Percentiles rank a stretch among this genome's conserved stretches.
Conservation (phyloP, 2,329 filamentous ascomycete genomes). For the Elsinoe perseae region DNA sequence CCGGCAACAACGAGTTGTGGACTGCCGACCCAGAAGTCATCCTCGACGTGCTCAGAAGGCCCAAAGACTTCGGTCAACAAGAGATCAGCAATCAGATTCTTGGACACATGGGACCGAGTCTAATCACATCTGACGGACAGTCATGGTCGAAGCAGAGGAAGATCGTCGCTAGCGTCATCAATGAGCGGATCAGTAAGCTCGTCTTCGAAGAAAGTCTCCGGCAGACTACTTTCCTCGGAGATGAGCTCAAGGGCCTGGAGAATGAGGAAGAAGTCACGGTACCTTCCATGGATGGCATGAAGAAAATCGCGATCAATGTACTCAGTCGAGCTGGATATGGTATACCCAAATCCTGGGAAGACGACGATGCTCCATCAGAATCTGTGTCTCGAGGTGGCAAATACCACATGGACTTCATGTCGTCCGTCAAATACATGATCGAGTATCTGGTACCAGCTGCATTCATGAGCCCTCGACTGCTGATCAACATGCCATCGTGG, state of each 20-base stretch:
- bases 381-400: constrained; percentile 19
- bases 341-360: constrained; percentile 23
- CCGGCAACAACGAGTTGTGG: background rate
- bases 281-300: constrained; percentile 26
- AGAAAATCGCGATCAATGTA: constrained; percentile 30
- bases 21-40: background rate
- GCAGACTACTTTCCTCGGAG: background rate
- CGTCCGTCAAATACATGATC: constrained; percentile 26
- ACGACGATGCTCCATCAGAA: constrained; percentile 16
- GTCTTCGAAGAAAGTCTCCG: constrained; percentile 26
- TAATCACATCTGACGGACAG: constrained; percentile 24
- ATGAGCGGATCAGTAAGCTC: constrained; percentile 28
- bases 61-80: background rate
- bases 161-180: constrained; percentile 28
- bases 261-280: background rate
- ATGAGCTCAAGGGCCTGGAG: background rate
- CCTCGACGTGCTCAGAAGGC: background rate
- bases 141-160: constrained; percentile 28
- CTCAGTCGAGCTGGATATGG: constrained; percentile 29
- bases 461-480: constrained; percentile 25
- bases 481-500: constrained; percentile 23
- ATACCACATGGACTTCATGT: constrained; percentile 20
- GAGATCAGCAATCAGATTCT: background rate
- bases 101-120: constrained; percentile 23
- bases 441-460: constrained; percentile 21